phyloP scores from a whole-genome alignment of 2,329 filamentous ascomycete species.

The Trichoderma afroharzianum region DNA sequence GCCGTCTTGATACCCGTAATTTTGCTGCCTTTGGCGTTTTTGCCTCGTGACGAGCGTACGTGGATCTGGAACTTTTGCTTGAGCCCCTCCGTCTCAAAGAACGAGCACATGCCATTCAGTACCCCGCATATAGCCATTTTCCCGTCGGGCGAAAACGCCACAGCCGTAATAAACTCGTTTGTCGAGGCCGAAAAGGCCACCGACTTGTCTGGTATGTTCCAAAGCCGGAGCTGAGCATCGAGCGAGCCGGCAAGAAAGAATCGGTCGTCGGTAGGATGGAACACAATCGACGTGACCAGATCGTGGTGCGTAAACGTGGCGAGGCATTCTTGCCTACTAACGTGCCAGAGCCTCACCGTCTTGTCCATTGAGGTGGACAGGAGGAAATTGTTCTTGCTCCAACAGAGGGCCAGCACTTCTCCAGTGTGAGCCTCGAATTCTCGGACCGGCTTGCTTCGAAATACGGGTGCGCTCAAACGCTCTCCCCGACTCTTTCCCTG shows the following conservation, averaged over 20 bases:
- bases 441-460: conserved; percentile 70
- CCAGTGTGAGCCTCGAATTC: conserved; percentile 82
- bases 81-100: conserved; percentile 89
- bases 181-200: conserved; percentile 77
- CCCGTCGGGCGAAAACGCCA: conserved; percentile 89
- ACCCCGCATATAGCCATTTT: conserved; percentile 86
- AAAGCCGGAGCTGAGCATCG: conserved; percentile 81
- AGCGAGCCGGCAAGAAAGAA: conserved; percentile 95
- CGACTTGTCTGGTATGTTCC: conserved; percentile 96
- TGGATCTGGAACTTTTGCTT: conserved; percentile 83
- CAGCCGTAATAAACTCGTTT: conserved; percentile 87
- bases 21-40: conserved; percentile 94
- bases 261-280: conserved; percentile 90
- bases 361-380: conserved; percentile 98
- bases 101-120: conserved; percentile 77
- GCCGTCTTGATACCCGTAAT: conserved; percentile 90
- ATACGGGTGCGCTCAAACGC: conserved; percentile 84
- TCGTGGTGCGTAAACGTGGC: conserved; percentile 94
- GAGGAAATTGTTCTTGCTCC: conserved; percentile 99
- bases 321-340: conserved; percentile 78
- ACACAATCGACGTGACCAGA: conserved; percentile 90
- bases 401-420: conserved; percentile 86
- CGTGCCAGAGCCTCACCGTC: conserved; percentile 91
- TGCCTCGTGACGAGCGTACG: conserved; percentile 86
- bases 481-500: conserved; percentile 41